Evolutionary conservation across 1,284 basidiomycete species (phyloP), one percentile per base, ranked within the genome.

Genomic region (Boletus hoseneyae): DNA sequence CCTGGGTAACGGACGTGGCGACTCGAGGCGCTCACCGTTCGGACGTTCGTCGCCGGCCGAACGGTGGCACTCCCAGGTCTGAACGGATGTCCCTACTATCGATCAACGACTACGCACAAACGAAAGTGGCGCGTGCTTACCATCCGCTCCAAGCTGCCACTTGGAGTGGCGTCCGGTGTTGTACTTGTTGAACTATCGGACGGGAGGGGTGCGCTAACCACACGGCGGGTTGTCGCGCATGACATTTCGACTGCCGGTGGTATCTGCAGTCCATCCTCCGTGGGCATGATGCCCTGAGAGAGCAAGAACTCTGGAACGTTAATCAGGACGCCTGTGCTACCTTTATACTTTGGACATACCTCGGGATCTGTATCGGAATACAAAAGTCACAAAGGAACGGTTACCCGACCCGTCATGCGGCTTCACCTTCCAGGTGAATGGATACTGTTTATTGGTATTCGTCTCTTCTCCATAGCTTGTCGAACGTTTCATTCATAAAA

Each of bases 381-480:
- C 69, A 57, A 86, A 86, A 6, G 79, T 77, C 19, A 85, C 79
- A 45, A 75, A 77, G 15, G 78, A 75, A 15, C 67, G 71, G 41
- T 55, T 63, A 34, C 58, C 68, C 25, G 60, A 53, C 35, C 66
- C 64, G 36, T 76, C 73, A 51, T 76, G 70, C 1, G 78, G 70
- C 50, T 70, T 67, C 4, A 80, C 71, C 7, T 63, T 60, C 79
- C 78, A 84, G 4, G 84, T 85, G 19, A 65, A 62, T 7, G 65
- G 65, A 48, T 64, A 69, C 50, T 79, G 79, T 19, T 66, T 58
- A 23, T 58, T 65, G 11, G 73, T 61, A n/a, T 35, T 49, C 18
- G 48, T 63, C 29, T 77, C 73, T 33, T 70, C 58, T 7, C 78
- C 77, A 51, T 76, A 82, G n/a, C 57, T 62, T 38, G 15, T 45